phyloP scores from a whole-genome alignment of 2,329 filamentous ascomycete species.

The Pseudocercospora macadamiae region DNA sequence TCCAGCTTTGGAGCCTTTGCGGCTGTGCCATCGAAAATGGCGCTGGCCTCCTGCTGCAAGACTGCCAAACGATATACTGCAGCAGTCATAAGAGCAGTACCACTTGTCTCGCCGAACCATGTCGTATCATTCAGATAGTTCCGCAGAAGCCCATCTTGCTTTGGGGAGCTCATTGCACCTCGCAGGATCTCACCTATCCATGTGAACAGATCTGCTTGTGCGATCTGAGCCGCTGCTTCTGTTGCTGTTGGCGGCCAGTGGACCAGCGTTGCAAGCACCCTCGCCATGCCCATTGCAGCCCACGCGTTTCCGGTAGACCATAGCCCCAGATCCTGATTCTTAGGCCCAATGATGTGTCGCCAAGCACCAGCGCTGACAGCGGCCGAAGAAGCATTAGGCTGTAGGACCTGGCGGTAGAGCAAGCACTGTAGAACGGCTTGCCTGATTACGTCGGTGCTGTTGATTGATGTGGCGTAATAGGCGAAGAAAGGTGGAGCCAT shows the following conservation, averaged over 20 bases:
- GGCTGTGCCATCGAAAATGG: conserved; percentile 13
- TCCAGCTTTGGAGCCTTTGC: not conserved
- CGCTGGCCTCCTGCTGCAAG: conserved; percentile 16
- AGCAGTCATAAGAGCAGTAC: conserved; percentile 51
- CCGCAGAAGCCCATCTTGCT: conserved; percentile 31
- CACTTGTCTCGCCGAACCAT: conserved; percentile 55
- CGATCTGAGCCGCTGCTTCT: conserved; percentile 12
- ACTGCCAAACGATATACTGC: conserved; percentile 47
- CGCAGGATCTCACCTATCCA: conserved; percentile 45
- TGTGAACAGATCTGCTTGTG: conserved; percentile 31
- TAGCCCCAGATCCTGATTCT: conserved; percentile 41
- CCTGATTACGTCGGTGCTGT: conserved; percentile 40
- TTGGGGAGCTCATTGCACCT: conserved; percentile 35
- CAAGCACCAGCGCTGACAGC: conserved; percentile 41
- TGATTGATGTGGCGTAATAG: conserved; percentile 47
- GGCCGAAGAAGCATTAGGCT: conserved; percentile 24
- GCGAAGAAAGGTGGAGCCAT: conserved; percentile 56
- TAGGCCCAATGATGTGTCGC: conserved; percentile 49
- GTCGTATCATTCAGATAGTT: conserved; percentile 21
- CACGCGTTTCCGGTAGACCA: conserved; percentile 57
- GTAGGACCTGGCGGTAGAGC: conserved; percentile 48
- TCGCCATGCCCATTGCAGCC: conserved; percentile 52
- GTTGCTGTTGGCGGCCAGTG: conserved; percentile 14
- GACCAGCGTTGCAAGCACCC: conserved; percentile 49
- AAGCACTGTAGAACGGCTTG: conserved; percentile 46